phyloP scores from a whole-genome alignment of 306 rosid species.

The Phaseolus lunatus region DNA sequence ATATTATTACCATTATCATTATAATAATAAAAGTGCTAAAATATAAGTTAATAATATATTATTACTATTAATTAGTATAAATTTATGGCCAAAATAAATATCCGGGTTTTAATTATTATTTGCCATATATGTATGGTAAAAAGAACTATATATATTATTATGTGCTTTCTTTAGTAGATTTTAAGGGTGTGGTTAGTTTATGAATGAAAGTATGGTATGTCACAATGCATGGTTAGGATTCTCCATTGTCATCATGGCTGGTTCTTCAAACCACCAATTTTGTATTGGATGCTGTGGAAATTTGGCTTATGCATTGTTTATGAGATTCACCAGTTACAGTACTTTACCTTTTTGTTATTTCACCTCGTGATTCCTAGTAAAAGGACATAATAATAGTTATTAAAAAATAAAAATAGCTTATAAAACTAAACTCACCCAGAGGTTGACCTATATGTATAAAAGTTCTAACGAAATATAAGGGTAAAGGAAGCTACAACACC shows the following conservation, averaged over 20 bases:
- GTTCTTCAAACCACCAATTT: slow-evolving; percentile 46
- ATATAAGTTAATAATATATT: slow-evolving; percentile 16
- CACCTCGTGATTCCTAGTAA: slow-evolving; percentile 20
- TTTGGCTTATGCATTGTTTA: slow-evolving; percentile 30
- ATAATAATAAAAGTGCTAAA: background rate
- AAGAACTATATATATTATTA: slow-evolving; percentile 6
- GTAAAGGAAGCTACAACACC: background rate
- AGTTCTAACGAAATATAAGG: background rate
- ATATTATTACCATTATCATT: background rate
- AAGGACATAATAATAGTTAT: background rate
- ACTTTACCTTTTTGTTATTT: background rate
- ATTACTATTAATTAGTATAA: slow-evolving; percentile 25
- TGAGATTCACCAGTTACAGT: slow-evolving; percentile 21
- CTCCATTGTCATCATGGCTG: slow-evolving; percentile 46
- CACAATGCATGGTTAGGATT: slow-evolving; percentile 24
- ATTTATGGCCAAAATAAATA: slow-evolving; percentile 36
- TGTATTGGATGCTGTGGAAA: slow-evolving; percentile 52
- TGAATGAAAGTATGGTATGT: background rate
- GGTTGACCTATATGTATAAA: slow-evolving; percentile 22
- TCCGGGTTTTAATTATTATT: background rate
- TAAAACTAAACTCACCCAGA: background rate
- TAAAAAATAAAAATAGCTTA: background rate
- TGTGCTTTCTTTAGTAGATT: slow-evolving; percentile 34
- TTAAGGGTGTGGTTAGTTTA: slow-evolving; percentile 26
- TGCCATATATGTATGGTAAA: slow-evolving; percentile 13